A percentile compares a stretch with the other conserved stretches of the same genome.
Conservation (phyloP, 1,139 yeast genomes). For the Arxiozyma heterogenica region DNA sequence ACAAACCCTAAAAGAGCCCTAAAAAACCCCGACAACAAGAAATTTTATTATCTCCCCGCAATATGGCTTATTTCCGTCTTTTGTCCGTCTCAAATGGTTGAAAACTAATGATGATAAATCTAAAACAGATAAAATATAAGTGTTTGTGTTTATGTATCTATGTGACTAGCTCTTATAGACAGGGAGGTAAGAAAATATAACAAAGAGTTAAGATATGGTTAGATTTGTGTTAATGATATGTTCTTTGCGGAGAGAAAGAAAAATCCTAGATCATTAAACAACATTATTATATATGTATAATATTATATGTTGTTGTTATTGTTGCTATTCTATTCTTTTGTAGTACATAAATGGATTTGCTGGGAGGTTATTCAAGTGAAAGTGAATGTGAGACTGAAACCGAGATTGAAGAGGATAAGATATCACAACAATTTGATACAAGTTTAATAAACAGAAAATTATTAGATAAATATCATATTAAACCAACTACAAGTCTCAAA, state of each 20-base stretch:
- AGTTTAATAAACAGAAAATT: constrained; percentile 12
- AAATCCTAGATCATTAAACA: too few species aligned
- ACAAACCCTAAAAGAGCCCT: too few species aligned
- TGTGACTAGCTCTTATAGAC: background rate
- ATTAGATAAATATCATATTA: constrained; percentile 19
- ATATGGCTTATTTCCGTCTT: background rate
- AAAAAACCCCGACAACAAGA: too few species aligned
- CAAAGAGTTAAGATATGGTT: too few species aligned
- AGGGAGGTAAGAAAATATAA: too few species aligned
- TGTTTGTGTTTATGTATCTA: too few species aligned
- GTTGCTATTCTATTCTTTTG: background rate
- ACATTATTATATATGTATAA: too few species aligned
- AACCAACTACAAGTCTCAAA: constrained; percentile 10
- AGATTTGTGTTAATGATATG: too few species aligned
- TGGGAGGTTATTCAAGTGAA: background rate
- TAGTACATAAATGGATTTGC: background rate
- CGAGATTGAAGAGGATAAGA: constrained; percentile 4
- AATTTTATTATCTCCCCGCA: too few species aligned
- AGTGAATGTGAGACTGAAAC: background rate
- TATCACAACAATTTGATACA: constrained; percentile 5
- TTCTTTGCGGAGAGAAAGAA: too few species aligned
- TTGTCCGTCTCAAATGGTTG: background rate
- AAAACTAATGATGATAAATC: too few species aligned
- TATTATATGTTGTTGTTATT: background rate
- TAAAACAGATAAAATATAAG: too few species aligned